Base-by-base conservation (phyloP, 306 rosid species). In the Quercus suber region DNA sequence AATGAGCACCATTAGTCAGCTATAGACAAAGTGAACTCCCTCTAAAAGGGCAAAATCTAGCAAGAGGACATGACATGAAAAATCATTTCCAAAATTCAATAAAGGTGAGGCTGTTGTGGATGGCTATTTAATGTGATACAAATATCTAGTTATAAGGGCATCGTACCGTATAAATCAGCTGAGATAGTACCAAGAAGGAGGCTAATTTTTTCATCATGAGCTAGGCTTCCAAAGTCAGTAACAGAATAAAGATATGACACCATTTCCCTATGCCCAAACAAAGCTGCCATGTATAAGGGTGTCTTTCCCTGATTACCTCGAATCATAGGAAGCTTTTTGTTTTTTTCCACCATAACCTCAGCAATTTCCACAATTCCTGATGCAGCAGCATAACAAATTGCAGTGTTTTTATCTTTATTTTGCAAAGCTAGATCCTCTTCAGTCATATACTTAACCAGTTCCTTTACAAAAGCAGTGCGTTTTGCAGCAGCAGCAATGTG, bases 261-360 rank as follows among this genome's bases (percentile, higher is more conserved):
- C 74, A 76, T 65, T 1, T 76, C 15, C 6, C 3, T 30, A 9
- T 65, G 63, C 5, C 80, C 73, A 3, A 30, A 12, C 20, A 27
- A n/a, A n/a, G 64, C 49, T 4, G 74, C 80, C 14, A 49, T 52
- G n/a, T 65, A 30, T 7, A 76, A 61, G 1, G 80, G 80, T 21
- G 71, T 49, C 11, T 3, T 5, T 3, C 10, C n/a, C 3, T n/a
- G 1, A 0, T n/a, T 1, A 19, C 71, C 60, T 10, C 33, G 65
- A 13, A 49, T 14, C 3, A 1, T 1, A 6, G 35, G 67, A 13
- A 76, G 60, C 2, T 18, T 1, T n/a, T 12, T 0, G 18, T 76
- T 53, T n/a, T 1, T 65, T 3, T 33, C 1, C 35, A 65, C 58
- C 73, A 76, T 30, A 3, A 51, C 19, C 17, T 28, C 0, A n/a